phyloP scores from a whole-genome alignment of 345 rosid species.

The Carallia brachiata region DNA sequence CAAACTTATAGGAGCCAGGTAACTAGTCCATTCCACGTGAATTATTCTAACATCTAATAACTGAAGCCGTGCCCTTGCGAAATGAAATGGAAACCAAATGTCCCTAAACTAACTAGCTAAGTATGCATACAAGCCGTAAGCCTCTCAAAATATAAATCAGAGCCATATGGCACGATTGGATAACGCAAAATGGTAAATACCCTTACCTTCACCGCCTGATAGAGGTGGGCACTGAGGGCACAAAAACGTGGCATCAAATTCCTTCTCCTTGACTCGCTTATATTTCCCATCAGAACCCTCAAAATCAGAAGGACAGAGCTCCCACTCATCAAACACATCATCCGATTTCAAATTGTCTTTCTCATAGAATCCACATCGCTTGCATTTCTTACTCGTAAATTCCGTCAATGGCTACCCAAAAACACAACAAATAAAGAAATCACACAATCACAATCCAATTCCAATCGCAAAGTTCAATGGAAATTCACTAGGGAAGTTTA shows the following conservation, averaged over 20 bases:
- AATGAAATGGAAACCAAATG: neutral
- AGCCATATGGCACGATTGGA: neutral
- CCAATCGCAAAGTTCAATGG: neutral
- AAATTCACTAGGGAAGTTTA: neutral
- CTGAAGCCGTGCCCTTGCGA: neutral
- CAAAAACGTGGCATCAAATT: conserved; percentile 61
- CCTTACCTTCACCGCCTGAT: conserved; percentile 38
- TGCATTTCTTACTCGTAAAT: conserved; percentile 66
- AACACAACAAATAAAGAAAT: neutral
- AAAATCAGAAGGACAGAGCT: conserved; percentile 83
- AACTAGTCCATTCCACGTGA: no score
- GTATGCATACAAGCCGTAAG: no score
- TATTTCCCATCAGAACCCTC: conserved; percentile 49
- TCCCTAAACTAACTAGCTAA: neutral
- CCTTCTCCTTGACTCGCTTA: conserved; percentile 41
- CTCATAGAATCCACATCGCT: conserved; percentile 92
- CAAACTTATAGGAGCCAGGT: no score
- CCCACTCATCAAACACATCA: conserved; percentile 84
- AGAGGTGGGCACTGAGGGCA: conserved; percentile 54
- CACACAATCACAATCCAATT: neutral
- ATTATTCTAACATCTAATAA: no score
- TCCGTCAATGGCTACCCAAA: conserved; percentile 60
- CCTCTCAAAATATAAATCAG: neutral
- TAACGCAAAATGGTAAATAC: neutral
- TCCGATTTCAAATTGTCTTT: conserved; percentile 49